These are phyloP conservation scores for Exidia glandulosa DNA, from an alignment of 768 basidiomycete species.

Conservation along the genomic window DNA sequence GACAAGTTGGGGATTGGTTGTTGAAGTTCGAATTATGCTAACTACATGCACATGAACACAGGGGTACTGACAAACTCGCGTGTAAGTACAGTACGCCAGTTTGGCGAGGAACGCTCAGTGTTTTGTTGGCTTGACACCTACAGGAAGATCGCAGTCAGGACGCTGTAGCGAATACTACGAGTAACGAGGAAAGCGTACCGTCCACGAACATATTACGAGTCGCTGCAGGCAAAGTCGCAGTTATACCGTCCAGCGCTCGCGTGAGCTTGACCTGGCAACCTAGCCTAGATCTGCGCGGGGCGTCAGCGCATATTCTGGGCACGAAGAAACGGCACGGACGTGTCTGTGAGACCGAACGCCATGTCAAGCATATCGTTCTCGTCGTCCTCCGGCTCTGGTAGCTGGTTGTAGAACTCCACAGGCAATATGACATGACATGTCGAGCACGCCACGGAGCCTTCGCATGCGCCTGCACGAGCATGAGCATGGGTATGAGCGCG, in stretches of 20 bases:
- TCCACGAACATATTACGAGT: conserved; percentile 98
- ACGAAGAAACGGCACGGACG: conserved; percentile 54
- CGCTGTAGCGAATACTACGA: conserved; percentile 17
- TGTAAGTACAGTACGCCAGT: too few species aligned
- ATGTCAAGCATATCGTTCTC: conserved; percentile 99
- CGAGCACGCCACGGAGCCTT: conserved; percentile 92
- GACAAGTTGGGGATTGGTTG: too few species aligned
- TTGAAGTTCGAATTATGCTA: too few species aligned
- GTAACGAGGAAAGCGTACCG: conserved; percentile 30
- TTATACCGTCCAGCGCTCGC: conserved; percentile 74
- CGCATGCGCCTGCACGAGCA: conserved; percentile 98
- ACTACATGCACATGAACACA: too few species aligned
- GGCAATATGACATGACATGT: conserved; percentile 91
- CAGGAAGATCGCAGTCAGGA: conserved; percentile 16
- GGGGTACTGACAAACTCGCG: too few species aligned
- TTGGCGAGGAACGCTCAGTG: conserved; percentile 86
- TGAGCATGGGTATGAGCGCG: conserved; percentile 17
- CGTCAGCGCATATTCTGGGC: conserved; percentile 41
- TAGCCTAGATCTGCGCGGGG: conserved; percentile 27
- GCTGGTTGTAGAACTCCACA: conserved; percentile 68
- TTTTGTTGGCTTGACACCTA: conserved; percentile 42
- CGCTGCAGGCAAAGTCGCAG: conserved; percentile 75
- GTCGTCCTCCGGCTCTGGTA: conserved; percentile 92
- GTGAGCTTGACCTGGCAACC: conserved; percentile 54
- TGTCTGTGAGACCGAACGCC: conserved; percentile 94